Evolutionary conservation across 1,284 basidiomycete species (phyloP).

Genomic region (Leccinum subrobustum): DNA sequence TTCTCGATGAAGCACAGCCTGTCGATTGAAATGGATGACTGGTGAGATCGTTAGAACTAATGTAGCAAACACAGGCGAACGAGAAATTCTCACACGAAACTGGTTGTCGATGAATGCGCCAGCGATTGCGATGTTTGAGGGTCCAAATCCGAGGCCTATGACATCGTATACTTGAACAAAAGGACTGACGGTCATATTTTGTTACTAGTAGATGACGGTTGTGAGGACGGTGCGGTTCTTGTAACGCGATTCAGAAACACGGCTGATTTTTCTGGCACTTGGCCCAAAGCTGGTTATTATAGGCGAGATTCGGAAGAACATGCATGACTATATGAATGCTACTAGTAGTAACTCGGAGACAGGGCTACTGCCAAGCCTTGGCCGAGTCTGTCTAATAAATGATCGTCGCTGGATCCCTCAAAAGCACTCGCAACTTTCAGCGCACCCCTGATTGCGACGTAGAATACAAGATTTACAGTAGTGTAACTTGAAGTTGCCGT

Average conservation of each 20-base stretch:
- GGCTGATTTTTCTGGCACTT: neutral
- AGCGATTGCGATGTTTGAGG: constrained; percentile 56
- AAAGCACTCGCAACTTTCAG: neutral
- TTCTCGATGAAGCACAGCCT: constrained; percentile 53
- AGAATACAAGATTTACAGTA: neutral
- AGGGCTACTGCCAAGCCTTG: neutral
- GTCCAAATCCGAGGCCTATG: constrained; percentile 59
- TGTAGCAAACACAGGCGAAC: constrained; percentile 3
- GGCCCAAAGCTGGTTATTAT: neutral
- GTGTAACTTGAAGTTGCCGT: neutral
- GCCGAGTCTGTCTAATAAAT: neutral
- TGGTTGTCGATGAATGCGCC: constrained; percentile 48
- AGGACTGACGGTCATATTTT: constrained; percentile 7
- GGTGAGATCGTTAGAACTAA: neutral
- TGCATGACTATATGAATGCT: neutral
- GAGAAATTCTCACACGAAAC: constrained; percentile 5
- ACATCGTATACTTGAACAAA: constrained; percentile 41
- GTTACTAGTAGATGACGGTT: neutral
- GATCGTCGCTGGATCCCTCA: neutral
- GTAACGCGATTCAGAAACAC: neutral
- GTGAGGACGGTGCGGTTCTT: neutral
- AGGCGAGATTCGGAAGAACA: neutral
- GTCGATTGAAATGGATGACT: constrained; percentile 31
- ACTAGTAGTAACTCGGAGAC: neutral
- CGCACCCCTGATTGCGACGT: neutral